Conservation (phyloP, 2,329 filamentous ascomycete genomes). For the Beauveria sp. region DNA sequence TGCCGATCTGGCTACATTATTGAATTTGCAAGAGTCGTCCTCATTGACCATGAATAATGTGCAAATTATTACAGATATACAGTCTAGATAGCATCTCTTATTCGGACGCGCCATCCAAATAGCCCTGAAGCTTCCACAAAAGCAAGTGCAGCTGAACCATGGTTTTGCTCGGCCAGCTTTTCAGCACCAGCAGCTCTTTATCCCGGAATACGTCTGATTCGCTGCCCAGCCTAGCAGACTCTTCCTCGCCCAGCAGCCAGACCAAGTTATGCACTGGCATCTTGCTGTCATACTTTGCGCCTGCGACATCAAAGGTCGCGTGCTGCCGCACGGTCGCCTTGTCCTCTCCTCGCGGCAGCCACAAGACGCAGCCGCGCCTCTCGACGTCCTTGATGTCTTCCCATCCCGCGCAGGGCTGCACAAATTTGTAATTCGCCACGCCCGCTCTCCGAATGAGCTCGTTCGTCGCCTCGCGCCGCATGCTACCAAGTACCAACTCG, state of each 20-base stretch:
- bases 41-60: neutral
- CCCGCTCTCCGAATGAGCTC: constrained; percentile 35
- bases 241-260: constrained; percentile 42
- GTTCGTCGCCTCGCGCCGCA: constrained; percentile 40
- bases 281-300: constrained; percentile 25
- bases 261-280: constrained; percentile 47
- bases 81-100: neutral
- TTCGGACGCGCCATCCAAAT: constrained; percentile 23
- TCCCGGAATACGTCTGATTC: constrained; percentile 27
- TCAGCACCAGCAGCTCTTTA: constrained; percentile 36
- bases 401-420: constrained; percentile 35
- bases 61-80: neutral
- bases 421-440: constrained; percentile 29
- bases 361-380: constrained; percentile 39
- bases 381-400: constrained; percentile 32
- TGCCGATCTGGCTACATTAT: no score
- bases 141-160: constrained; percentile 39
- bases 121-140: constrained; percentile 54
- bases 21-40: no score
- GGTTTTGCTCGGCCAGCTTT: constrained; percentile 26
- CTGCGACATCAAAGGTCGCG: constrained; percentile 36
- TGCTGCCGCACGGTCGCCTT: constrained; percentile 27
- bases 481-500: constrained; percentile 39
- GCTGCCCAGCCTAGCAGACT: constrained; percentile 31
- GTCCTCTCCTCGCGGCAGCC: constrained; percentile 21